Conservation (phyloP, 331 rosid genomes). For the Saraca asoca region DNA sequence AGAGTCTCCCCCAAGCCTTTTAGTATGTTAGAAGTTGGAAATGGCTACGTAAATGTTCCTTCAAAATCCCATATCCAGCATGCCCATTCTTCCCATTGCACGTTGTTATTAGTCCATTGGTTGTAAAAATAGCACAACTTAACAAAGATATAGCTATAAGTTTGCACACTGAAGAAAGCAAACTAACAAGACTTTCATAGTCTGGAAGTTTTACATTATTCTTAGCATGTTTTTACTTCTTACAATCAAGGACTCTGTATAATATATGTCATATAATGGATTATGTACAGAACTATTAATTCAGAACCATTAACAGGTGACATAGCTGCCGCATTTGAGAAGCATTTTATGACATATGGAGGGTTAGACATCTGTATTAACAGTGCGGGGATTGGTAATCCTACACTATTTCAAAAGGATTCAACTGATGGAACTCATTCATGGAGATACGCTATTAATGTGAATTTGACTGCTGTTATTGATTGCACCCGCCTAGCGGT, state of each 20-base stretch:
- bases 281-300: slow-evolving; percentile 22
- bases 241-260: background rate
- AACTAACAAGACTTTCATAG: background rate
- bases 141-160: slow-evolving; percentile 1
- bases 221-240: slow-evolving; percentile 9
- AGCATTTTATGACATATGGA: slow-evolving; percentile 68
- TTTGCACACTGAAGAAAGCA: background rate
- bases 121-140: slow-evolving; percentile 16
- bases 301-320: slow-evolving; percentile 53
- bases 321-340: slow-evolving; percentile 70
- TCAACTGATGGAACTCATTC: slow-evolving; percentile 69
- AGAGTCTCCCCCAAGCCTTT: background rate
- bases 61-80: no score
- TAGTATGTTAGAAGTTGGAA: no score
- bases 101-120: slow-evolving; percentile 13
- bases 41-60: no score
- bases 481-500: slow-evolving; percentile 82
- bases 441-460: slow-evolving; percentile 67
- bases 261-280: no score
- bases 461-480: slow-evolving; percentile 65
- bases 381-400: slow-evolving; percentile 62
- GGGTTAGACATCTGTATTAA: slow-evolving; percentile 89
- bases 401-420: slow-evolving; percentile 58
- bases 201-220: background rate
- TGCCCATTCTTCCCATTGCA: slow-evolving; percentile 15